Base-by-base conservation (phyloP, 768 basidiomycete genomes). In the Terana coerulea region DNA sequence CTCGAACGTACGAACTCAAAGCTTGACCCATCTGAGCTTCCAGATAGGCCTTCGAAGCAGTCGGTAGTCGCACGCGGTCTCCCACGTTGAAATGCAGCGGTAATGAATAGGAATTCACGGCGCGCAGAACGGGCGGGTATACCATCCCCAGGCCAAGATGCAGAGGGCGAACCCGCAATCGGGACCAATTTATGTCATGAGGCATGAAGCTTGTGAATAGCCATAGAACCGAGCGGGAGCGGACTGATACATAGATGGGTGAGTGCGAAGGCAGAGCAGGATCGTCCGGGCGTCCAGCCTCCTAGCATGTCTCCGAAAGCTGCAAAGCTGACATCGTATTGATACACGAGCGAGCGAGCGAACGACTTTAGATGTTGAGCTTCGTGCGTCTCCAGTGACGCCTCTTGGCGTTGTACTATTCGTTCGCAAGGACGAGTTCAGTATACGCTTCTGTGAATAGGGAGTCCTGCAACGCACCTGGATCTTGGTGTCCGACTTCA, bases 381-480 rank as follows among this genome's bases (percentile, higher is more conserved):
- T 98, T 98, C 58, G 95, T 98, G 73, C 95, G 88, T 69, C 95
- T 83, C 95, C 95, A 99, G 80, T 99, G 95, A 70, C 95, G 89
- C 62, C 95, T 83, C 80, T 98, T 98, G 59, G 89, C 86, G 73
- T 93, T 93, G 69, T 93, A 92, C 87, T 92, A 59, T 55, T 26
- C 25, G 31, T 33, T 44, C 17, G 26, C 10, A 51, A 22, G 29
- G 24, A 10, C 34, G 34, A 46, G 43, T 5, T n/a, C n/a, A n/a
- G n/a, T n/a, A n/a, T n/a, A n/a, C n/a, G n/a, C n/a, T n/a, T n/a
- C n/a, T n/a, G n/a, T 39, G 39, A 25, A n/a, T 49, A 5, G 24
- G 39, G n/a, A 35, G 9, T 31, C n/a, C 17, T 8, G 26, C 22
- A 10, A 53, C 64, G 62, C 64, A 90, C 90, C 74, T 92, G 89